These are phyloP conservation scores for Neocucurbitaria cava DNA, from an alignment of 2,329 filamentous ascomycete species.

Conservation along the genomic window DNA sequence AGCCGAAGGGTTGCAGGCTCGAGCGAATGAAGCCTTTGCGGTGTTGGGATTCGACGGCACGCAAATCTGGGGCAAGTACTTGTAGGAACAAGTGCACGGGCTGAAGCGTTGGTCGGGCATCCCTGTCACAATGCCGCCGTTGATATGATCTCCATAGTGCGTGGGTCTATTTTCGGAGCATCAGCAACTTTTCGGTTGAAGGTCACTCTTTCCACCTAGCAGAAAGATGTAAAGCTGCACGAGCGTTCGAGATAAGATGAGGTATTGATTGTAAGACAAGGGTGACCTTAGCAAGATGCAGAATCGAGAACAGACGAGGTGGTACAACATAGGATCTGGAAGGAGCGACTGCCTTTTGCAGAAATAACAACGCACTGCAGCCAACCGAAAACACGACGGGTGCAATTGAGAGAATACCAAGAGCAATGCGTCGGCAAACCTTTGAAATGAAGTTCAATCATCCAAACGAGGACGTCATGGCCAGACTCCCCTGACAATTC, in stretches of 20 bases:
- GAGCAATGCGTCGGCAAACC: neutral
- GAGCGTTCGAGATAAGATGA: neutral
- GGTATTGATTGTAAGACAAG: neutral
- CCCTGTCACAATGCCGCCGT: slow-evolving; percentile 4
- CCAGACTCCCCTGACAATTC: neutral
- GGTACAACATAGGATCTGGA: neutral
- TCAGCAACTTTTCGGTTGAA: neutral
- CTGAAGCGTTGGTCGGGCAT: neutral
- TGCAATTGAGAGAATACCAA: neutral
- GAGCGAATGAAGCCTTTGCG: neutral
- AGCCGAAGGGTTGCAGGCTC: neutral
- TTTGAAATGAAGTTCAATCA: slow-evolving; percentile 2
- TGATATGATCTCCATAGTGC: slow-evolving; percentile 18
- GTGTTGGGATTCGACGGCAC: slow-evolving; percentile 4
- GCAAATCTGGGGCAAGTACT: neutral
- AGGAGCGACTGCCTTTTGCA: neutral
- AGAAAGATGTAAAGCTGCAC: neutral
- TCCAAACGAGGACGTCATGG: slow-evolving; percentile 7
- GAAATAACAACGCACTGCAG: slow-evolving; percentile 3
- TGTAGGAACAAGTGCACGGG: neutral
- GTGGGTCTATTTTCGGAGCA: slow-evolving; percentile 7
- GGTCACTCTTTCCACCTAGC: slow-evolving; percentile 2
- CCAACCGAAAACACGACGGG: slow-evolving; percentile 5
- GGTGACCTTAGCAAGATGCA: neutral
- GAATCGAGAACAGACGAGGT: neutral